Evolutionary conservation across 768 basidiomycete genomes (phyloP).

Genomic region (Pilatotrama ljubarskyi): DNA sequence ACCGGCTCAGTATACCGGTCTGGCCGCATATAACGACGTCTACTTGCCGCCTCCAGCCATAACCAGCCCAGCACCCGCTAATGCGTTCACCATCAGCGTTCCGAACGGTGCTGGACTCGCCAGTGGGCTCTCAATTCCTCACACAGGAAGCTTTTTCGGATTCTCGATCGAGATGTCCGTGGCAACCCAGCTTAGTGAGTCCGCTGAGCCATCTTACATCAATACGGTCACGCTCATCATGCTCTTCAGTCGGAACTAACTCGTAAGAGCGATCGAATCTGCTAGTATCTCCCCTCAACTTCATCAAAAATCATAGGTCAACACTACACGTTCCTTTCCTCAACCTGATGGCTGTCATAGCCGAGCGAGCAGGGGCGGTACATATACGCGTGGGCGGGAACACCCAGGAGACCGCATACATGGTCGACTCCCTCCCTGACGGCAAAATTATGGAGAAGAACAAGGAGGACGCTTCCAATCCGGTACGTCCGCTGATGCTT

Average conservation of each 20-base stretch:
- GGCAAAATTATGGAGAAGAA: constrained; percentile 26
- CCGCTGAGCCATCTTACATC: background rate
- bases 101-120: constrained; percentile 1
- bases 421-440: constrained; percentile 25
- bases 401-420: constrained; percentile 47
- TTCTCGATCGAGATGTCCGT: constrained; percentile 80
- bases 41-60: constrained; percentile 38
- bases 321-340: constrained; percentile 41
- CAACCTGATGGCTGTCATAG: constrained; percentile 47
- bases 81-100: constrained; percentile 3
- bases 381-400: constrained; percentile 47
- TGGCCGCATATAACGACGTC: constrained; percentile 55
- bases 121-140: constrained; percentile 40
- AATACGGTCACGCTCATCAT: background rate
- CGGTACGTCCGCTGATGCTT: constrained; percentile 32
- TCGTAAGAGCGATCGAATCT: constrained; percentile 38
- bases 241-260: constrained; percentile 49
- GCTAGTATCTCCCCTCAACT: too few species aligned
- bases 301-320: constrained; percentile 35
- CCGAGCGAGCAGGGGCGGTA: constrained; percentile 42
- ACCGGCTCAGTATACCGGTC: constrained; percentile 39
- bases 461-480: constrained; percentile 34
- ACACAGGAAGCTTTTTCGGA: constrained; percentile 60
- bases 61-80: constrained; percentile 9
- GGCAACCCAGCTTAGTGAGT: constrained; percentile 61